These are phyloP conservation scores for Metarhizium brunneum DNA, from an alignment of 2,329 filamentous ascomycete species.

Conservation along the genomic window DNA sequence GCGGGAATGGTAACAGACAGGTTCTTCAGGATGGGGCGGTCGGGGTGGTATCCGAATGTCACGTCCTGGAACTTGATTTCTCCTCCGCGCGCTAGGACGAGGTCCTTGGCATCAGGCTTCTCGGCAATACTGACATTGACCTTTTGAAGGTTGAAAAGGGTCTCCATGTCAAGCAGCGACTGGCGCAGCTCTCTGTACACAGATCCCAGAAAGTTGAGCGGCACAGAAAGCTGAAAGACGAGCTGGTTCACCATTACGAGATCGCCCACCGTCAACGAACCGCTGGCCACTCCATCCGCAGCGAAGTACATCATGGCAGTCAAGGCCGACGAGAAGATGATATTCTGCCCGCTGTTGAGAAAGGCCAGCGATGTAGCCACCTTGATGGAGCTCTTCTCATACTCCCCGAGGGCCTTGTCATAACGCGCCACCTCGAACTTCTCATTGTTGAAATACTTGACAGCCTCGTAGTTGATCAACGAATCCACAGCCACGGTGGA, in stretches of 20 bases:
- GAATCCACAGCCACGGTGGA: constrained; percentile 95
- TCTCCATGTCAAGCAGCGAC: constrained; percentile 96
- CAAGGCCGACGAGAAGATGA: constrained; percentile 91
- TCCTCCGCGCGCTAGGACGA: constrained; percentile 66
- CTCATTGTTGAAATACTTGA: constrained; percentile 99
- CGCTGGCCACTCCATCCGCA: constrained; percentile 75
- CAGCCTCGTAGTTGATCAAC: constrained; percentile 96
- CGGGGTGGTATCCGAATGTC: constrained; percentile 80
- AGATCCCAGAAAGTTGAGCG: constrained; percentile 94
- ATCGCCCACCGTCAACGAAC: constrained; percentile 81
- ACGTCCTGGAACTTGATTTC: constrained; percentile 95
- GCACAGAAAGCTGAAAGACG: constrained; percentile 94
- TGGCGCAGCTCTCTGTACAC: constrained; percentile 94
- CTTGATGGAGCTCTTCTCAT: constrained; percentile 93
- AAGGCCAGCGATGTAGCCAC: constrained; percentile 88
- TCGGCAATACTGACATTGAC: constrained; percentile 86
- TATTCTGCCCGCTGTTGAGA: constrained; percentile 89
- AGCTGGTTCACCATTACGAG: constrained; percentile 98
- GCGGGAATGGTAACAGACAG: constrained; percentile 84
- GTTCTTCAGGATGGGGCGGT: constrained; percentile 79
- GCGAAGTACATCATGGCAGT: constrained; percentile 98
- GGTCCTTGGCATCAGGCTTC: constrained; percentile 59
- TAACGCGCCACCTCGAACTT: constrained; percentile 88
- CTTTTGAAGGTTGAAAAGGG: constrained; percentile 92
- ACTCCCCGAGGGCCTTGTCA: constrained; percentile 74